Evolutionary conservation across 257 asterid genomes (phyloP), one percentile per base, ranked within the genome.

Genomic region (Lantana camara): DNA sequence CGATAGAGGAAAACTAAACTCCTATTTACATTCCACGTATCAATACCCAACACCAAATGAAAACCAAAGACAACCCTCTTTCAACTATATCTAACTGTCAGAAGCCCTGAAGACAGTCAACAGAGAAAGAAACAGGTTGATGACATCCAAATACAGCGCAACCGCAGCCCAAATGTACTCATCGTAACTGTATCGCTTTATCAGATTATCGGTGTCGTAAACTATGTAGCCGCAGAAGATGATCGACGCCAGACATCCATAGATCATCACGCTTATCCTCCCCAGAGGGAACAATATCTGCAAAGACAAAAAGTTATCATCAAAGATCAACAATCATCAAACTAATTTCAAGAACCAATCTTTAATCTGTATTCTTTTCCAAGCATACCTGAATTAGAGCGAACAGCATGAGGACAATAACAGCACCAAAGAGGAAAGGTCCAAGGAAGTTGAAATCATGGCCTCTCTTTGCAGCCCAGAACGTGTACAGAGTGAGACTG

Each of bases 251-350:
- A 82, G 23, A 12, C 85, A 66, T 12, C 92, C 89, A 2, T 69
- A 78, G 58, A 82, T 71, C 82, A 82, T 78, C 41, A 69, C 49
- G 11, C 78, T 66, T 29, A 69, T 20, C 71, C 42, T 68, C 17
- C 83, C 86, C 54, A 82, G 52, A 2, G 89, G 92, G 66, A 85
- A 80, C 0, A 85, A 5, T 4, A 85, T 75, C 92, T 82, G 81
- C 78, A 61, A 27, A 19, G 13, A 16, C 0, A 0, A 44, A 52
- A 38, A 4, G 11, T 17, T 4, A 2, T 10, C 37, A n/a, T 27
- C 11, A 1, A 10, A 15, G 6, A 55, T 34, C 41, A 46, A 44
- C 49, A 24, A 23, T 9, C 17, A 24, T 35, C 2, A 14, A 10
- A 27, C 5, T 49, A 40, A n/a, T 6, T 16, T 19, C 21, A 15